phyloP scores from a whole-genome alignment of 2,329 filamentous ascomycete species.

The Mycosphaerella sp. region DNA sequence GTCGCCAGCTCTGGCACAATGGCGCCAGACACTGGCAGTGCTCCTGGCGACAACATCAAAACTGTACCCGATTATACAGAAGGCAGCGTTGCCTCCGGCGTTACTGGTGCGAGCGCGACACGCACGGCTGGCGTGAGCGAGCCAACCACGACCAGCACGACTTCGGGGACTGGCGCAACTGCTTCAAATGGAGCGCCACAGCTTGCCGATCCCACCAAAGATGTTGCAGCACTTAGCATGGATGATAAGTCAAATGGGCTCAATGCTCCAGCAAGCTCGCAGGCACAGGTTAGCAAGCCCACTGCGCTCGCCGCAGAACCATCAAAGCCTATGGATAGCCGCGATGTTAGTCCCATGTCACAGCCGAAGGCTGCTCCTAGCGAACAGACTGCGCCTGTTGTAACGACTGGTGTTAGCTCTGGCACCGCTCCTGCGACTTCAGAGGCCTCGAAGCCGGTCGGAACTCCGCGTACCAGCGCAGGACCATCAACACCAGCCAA shows the following conservation, averaged over 20 bases:
- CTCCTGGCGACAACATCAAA: background rate
- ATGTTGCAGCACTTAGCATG: slow-evolving; percentile 25
- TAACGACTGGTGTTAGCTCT: slow-evolving; percentile 39
- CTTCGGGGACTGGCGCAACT: background rate
- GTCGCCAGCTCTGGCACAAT: slow-evolving; percentile 33
- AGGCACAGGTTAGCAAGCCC: slow-evolving; percentile 14
- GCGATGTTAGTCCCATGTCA: slow-evolving; percentile 41
- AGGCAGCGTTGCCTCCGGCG: background rate
- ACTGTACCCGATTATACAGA: background rate
- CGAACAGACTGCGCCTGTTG: slow-evolving; percentile 35
- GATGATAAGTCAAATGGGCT: slow-evolving; percentile 29
- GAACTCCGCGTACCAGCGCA: slow-evolving; percentile 23
- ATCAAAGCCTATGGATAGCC: slow-evolving; percentile 29
- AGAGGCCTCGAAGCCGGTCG: slow-evolving; percentile 21
- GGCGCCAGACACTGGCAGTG: slow-evolving; percentile 2
- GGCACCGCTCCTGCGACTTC: slow-evolving; percentile 25
- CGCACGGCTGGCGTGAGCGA: background rate
- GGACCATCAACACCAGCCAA: slow-evolving; percentile 28
- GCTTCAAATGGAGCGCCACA: slow-evolving; percentile 28
- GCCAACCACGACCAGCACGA: background rate
- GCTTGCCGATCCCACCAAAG: slow-evolving; percentile 26
- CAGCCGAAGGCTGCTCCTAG: slow-evolving; percentile 30
- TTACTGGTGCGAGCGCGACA: background rate
- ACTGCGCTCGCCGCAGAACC: slow-evolving; percentile 11
- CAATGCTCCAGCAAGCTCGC: slow-evolving; percentile 34